Percentiles rank a stretch among this genome's conserved stretches.
phyloP scores from a whole-genome alignment of 305 asterid species.

The Fraxinus greggii region DNA sequence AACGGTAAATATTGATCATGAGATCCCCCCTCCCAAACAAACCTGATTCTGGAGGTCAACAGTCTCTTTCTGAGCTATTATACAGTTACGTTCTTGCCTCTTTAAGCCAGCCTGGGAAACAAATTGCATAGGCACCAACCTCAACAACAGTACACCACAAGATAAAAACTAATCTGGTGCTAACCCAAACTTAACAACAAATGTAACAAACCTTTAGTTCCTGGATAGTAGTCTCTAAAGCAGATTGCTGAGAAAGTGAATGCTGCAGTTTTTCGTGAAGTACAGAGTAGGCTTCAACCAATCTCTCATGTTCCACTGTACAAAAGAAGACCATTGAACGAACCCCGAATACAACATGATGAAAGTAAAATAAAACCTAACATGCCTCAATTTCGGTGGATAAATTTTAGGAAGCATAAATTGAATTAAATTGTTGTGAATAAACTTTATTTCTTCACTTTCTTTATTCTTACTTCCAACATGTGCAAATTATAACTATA shows the following conservation, averaged over 20 bases:
- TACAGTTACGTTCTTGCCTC: constrained; percentile 77
- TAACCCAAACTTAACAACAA: neutral
- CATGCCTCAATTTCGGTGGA: neutral
- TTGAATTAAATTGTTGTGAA: neutral
- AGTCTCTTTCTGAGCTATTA: constrained; percentile 65
- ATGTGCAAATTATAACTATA: neutral
- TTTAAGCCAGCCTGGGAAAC: constrained; percentile 62
- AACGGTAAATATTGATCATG: neutral
- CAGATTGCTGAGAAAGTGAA: constrained; percentile 60
- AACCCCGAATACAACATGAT: neutral
- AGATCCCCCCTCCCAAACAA: constrained; percentile 14
- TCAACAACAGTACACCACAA: constrained; percentile 11
- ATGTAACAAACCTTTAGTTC: constrained; percentile 65
- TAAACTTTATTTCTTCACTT: neutral
- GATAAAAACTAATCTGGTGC: constrained; percentile 8
- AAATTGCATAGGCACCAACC: neutral
- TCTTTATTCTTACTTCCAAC: neutral
- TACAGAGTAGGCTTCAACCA: constrained; percentile 66
- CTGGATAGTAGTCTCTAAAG: constrained; percentile 55
- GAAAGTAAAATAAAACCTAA: neutral
- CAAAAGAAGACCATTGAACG: constrained; percentile 2
- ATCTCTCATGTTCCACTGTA: constrained; percentile 81
- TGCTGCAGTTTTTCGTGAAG: constrained; percentile 70
- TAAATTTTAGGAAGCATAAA: neutral
- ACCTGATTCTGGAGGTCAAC: constrained; percentile 92